A percentile compares a stretch with the other conserved stretches of the same genome.
Evolutionary conservation across 2,329 filamentous ascomycete genomes (phyloP).

Genomic region (Thermoascus crustaceus): DNA sequence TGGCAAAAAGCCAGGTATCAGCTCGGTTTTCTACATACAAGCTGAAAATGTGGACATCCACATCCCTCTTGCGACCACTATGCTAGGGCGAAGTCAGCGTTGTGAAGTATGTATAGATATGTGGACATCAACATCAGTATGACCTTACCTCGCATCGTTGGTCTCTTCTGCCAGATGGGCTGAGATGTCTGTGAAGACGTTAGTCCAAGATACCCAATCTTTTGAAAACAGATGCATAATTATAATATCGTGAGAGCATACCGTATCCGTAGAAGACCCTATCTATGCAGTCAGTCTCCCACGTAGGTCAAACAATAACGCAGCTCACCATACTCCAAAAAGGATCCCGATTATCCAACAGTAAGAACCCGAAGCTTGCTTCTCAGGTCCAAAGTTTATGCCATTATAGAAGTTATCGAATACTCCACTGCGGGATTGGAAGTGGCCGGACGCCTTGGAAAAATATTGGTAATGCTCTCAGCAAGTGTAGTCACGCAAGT

Average conservation of each 20-base stretch:
- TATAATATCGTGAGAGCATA: background rate
- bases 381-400: slow-evolving; percentile 27
- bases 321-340: slow-evolving; percentile 26
- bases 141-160: slow-evolving; percentile 21
- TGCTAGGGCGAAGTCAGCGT: background rate
- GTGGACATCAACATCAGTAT: too few relatives aligned
- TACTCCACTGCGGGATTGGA: slow-evolving; percentile 25
- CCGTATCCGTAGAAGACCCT: slow-evolving; percentile 1
- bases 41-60: background rate
- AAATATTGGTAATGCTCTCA: background rate
- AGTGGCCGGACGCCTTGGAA: slow-evolving; percentile 20
- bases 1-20: background rate
- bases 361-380: slow-evolving; percentile 30
- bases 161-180: slow-evolving; percentile 35
- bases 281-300: too few relatives aligned
- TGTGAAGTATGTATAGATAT: too few relatives aligned
- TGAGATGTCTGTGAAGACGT: slow-evolving; percentile 17
- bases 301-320: slow-evolving; percentile 21
- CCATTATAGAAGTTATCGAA: slow-evolving; percentile 34
- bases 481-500: background rate
- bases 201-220: slow-evolving; percentile 5
- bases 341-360: slow-evolving; percentile 30
- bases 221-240: too few relatives aligned
- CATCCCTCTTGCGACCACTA: background rate
- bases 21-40: background rate